Percentiles rank a stretch among this genome's conserved stretches.
Evolutionary conservation across 768 basidiomycete genomes (phyloP).

Genomic region (Auricularia heimuer): DNA sequence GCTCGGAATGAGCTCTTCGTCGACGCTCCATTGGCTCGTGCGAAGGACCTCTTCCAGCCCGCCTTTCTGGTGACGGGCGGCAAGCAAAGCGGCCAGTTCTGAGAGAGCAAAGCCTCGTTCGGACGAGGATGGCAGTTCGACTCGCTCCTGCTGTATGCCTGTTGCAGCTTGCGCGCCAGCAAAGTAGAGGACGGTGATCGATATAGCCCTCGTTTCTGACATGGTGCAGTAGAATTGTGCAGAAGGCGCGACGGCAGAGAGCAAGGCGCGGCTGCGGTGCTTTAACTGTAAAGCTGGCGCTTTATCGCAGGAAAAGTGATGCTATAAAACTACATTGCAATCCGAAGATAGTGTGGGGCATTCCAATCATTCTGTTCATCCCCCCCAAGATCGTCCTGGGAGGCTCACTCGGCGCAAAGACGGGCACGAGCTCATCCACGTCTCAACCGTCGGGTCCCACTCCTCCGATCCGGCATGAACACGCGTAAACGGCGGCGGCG

Average conservation of each 20-base stretch:
- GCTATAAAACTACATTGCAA: too few species aligned
- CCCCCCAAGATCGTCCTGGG: too few species aligned
- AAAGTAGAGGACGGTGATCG: slow-evolving; percentile 36
- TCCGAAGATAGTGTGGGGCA: too few species aligned
- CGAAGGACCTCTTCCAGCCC: slow-evolving; percentile 44
- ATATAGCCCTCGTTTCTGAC: neutral
- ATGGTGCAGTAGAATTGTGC: too few species aligned
- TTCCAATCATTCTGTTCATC: too few species aligned
- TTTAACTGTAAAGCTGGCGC: too few species aligned
- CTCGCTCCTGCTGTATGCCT: slow-evolving; percentile 42
- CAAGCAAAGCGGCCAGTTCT: slow-evolving; percentile 40
- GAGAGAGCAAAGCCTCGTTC: slow-evolving; percentile 37
- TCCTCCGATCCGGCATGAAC: neutral
- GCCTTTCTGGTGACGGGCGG: slow-evolving; percentile 43
- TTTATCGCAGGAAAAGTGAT: too few species aligned
- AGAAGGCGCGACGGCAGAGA: too few species aligned
- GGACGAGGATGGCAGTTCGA: slow-evolving; percentile 35
- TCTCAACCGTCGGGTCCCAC: neutral
- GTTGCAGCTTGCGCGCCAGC: slow-evolving; percentile 62
- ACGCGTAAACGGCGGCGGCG: neutral
- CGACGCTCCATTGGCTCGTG: slow-evolving; percentile 66
- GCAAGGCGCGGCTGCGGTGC: too few species aligned
- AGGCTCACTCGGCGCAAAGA: too few species aligned
- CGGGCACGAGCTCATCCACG: neutral
- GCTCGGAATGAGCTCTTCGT: slow-evolving; percentile 58